phyloP scores from a whole-genome alignment of 2,329 filamentous ascomycete genomes.

The Salinomyces thailandicus region DNA sequence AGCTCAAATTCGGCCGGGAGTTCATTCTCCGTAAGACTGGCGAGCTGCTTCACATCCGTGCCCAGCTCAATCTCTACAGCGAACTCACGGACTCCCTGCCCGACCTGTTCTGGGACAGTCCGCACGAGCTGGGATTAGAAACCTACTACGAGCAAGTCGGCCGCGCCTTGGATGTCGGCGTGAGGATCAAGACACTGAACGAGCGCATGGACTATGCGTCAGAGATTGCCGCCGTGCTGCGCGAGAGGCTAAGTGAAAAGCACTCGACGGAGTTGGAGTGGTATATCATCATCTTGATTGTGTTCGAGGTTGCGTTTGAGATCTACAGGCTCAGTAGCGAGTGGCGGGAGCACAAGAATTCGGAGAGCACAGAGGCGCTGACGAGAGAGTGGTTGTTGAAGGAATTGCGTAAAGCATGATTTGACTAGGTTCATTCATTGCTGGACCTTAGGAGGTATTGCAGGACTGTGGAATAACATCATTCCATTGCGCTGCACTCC shows the following conservation, averaged over 20 bases:
- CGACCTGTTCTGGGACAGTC: slow-evolving; percentile 92
- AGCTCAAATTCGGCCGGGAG: slow-evolving; percentile 53
- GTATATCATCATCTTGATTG: slow-evolving; percentile 91
- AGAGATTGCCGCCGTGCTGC: slow-evolving; percentile 80
- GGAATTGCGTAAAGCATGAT: slow-evolving; percentile 12
- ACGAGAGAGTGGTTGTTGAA: slow-evolving; percentile 28
- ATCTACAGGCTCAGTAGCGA: slow-evolving; percentile 63
- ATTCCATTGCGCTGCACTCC: too few relatives aligned
- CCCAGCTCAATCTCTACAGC: slow-evolving; percentile 91
- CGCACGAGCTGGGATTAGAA: slow-evolving; percentile 79
- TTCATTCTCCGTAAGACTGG: slow-evolving; percentile 92
- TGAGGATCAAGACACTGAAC: slow-evolving; percentile 82
- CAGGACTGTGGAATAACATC: too few relatives aligned
- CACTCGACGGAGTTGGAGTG: slow-evolving; percentile 81
- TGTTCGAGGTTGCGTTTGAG: slow-evolving; percentile 85
- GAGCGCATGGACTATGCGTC: slow-evolving; percentile 97
- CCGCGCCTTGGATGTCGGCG: slow-evolving; percentile 77
- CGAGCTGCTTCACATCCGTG: slow-evolving; percentile 77
- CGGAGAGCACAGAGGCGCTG: slow-evolving; percentile 31
- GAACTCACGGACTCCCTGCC: slow-evolving; percentile 91
- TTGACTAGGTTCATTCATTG: not conserved
- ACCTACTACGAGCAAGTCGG: slow-evolving; percentile 93
- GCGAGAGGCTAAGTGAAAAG: slow-evolving; percentile 82
- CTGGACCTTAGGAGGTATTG: too few relatives aligned
- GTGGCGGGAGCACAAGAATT: slow-evolving; percentile 34